phyloP scores from a whole-genome alignment of 2,329 filamentous ascomycete genomes.

The Aspergillus calidoustus region DNA sequence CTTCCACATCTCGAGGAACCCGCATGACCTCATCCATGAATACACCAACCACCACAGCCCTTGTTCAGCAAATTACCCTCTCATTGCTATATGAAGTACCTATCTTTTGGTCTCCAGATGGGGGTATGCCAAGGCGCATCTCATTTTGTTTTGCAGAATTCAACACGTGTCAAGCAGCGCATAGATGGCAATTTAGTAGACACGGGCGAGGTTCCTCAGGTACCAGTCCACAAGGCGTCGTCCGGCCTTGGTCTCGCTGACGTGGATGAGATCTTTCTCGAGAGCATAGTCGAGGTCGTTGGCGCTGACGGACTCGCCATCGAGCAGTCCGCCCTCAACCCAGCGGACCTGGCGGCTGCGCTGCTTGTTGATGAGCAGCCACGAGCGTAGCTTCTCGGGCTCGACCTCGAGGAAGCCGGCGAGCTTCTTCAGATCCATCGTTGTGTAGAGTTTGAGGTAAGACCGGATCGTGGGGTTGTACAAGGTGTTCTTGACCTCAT shows the following conservation, averaged over 20 bases:
- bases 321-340: conserved; percentile 85
- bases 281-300: conserved; percentile 97
- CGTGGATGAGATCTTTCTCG: conserved; percentile 96
- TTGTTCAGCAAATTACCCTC: neutral
- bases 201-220: conserved; percentile 91
- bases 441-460: conserved; percentile 98
- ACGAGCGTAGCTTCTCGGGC: conserved; percentile 91
- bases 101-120: neutral
- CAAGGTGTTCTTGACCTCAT: conserved; percentile 99
- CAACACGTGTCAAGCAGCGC: conserved; percentile 7
- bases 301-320: conserved; percentile 90
- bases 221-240: conserved; percentile 99
- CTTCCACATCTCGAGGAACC: neutral
- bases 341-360: conserved; percentile 95
- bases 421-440: conserved; percentile 98
- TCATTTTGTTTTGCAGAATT: conserved; percentile 14
- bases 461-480: conserved; percentile 97
- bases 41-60: neutral
- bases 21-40: neutral
- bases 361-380: conserved; percentile 98
- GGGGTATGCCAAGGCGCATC: neutral
- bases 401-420: conserved; percentile 96
- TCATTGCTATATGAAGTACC: neutral
- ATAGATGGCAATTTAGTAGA: conserved; percentile 66
- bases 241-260: conserved; percentile 98